Percentiles rank a stretch among this genome's conserved stretches.
These are phyloP conservation scores for Lobosporangium transversale DNA, from an alignment of 192 early-diverging fungal genomes.

Conservation along the genomic window DNA sequence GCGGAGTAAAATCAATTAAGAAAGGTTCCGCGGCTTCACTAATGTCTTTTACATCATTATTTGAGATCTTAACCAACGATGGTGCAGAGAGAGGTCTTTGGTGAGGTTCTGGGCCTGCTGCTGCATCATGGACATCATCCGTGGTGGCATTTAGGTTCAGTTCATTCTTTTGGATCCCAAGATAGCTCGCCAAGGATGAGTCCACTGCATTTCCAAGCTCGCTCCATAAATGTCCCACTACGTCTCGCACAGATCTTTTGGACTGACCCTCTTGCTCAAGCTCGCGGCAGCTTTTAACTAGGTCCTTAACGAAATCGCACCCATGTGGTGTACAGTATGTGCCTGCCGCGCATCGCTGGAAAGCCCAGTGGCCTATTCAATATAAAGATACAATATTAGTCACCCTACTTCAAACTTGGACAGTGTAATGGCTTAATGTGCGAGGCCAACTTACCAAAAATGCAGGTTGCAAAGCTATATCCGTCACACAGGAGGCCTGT, in stretches of 20 bases:
- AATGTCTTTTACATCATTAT: too few relatives aligned
- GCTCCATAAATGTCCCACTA: conserved; percentile 21
- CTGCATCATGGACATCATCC: background rate
- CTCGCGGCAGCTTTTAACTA: conserved; percentile 29
- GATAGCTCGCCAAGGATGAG: conserved; percentile 11
- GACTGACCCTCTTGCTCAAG: background rate
- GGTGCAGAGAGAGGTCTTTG: background rate
- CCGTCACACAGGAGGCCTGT: conserved; percentile 19
- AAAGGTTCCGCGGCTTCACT: too few relatives aligned
- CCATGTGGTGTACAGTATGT: conserved; percentile 31
- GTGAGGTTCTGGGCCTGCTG: background rate
- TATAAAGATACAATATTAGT: background rate
- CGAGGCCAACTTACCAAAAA: conserved; percentile 7
- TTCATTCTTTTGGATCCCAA: too few relatives aligned
- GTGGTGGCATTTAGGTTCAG: too few relatives aligned
- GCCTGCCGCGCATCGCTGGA: conserved; percentile 27
- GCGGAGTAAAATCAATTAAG: conserved; percentile 36
- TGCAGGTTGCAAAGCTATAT: conserved; percentile 9
- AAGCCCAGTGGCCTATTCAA: conserved; percentile 17
- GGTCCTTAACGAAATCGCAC: conserved; percentile 17
- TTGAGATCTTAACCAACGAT: background rate
- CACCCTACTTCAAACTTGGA: background rate
- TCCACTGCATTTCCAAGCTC: conserved; percentile 13
- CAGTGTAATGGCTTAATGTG: background rate
- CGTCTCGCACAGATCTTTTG: conserved; percentile 3